Percentiles rank a stretch among this genome's conserved stretches.
phyloP scores from a whole-genome alignment of 352 stramenopile genomes.

The Globisporangium paroecandrum region DNA sequence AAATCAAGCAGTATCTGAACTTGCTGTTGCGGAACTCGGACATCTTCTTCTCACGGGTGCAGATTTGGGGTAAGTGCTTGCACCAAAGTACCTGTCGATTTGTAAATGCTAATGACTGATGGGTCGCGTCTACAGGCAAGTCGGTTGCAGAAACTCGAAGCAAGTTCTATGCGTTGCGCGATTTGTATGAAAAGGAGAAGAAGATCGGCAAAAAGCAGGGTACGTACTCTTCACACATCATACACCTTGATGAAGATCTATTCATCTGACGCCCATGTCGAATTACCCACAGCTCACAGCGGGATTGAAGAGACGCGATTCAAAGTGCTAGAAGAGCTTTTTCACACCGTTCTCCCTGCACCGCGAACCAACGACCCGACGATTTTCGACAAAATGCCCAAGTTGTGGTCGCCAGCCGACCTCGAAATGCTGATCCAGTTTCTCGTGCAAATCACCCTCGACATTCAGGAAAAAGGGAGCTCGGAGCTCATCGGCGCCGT shows the following conservation, averaged over 20 bases:
- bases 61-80: conserved; percentile 50
- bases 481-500: conserved; percentile 36
- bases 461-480: conserved; percentile 49
- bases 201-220: conserved; percentile 9
- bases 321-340: conserved; percentile 43
- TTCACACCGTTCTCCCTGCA: conserved; percentile 38
- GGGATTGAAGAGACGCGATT: conserved; percentile 31
- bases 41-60: conserved; percentile 63
- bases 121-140: conserved; percentile 31
- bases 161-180: conserved; percentile 75
- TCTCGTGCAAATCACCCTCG: conserved; percentile 54
- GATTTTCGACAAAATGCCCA: conserved; percentile 30
- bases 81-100: neutral
- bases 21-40: conserved; percentile 34
- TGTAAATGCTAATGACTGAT: neutral
- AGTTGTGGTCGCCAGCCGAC: conserved; percentile 56
- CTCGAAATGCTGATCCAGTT: conserved; percentile 52
- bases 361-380: conserved; percentile 21
- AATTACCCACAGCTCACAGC: conserved; percentile 13
- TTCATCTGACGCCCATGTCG: neutral
- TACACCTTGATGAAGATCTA: neutral
- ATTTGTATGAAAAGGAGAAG: conserved; percentile 59
- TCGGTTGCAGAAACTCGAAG: conserved; percentile 50
- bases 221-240: neutral
- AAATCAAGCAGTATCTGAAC: conserved; percentile 57